Conservation (phyloP, 2,329 filamentous ascomycete species). For the Sporothrix sp. region DNA sequence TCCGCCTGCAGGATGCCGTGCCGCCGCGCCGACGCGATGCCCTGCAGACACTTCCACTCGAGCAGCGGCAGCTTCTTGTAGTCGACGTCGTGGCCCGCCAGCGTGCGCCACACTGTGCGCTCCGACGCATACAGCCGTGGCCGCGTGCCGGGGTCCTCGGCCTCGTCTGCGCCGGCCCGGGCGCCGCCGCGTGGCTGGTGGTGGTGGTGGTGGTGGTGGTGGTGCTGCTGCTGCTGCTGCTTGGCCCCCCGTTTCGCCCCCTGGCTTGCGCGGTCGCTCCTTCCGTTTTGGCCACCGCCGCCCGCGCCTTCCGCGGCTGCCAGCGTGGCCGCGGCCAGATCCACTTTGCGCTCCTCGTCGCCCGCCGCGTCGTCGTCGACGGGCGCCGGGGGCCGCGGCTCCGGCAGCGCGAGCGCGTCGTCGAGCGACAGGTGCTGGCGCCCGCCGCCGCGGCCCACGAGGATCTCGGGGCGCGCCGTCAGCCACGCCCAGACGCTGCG, state of each 20-base stretch:
- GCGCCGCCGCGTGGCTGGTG: neutral
- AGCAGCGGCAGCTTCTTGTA: conserved; percentile 47
- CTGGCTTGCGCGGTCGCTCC: neutral
- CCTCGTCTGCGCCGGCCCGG: neutral
- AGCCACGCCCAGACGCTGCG: conserved; percentile 35
- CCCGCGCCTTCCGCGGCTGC: neutral
- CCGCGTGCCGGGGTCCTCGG: conserved; percentile 12
- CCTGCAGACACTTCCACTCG: conserved; percentile 49
- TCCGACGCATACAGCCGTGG: conserved; percentile 41
- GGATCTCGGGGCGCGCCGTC: conserved; percentile 31
- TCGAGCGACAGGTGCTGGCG: conserved; percentile 32
- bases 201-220: neutral
- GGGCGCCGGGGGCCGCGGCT: conserved; percentile 18
- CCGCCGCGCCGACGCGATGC: conserved; percentile 44
- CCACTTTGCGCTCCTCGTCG: neutral
- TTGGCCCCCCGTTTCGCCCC: neutral
- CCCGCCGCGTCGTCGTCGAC: neutral
- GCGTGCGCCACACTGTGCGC: conserved; percentile 47
- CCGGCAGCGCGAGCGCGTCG: conserved; percentile 30
- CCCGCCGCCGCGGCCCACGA: conserved; percentile 28
- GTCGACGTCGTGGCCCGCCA: conserved; percentile 51
- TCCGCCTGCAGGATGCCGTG: conserved; percentile 53
- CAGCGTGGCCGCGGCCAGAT: neutral
- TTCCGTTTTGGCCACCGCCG: neutral
- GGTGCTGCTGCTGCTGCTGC: neutral